Percentiles rank a stretch among this genome's conserved stretches.
These are phyloP conservation scores for Austroboletus niveus DNA, from an alignment of 1,284 basidiomycete genomes.

Conservation along the genomic window DNA sequence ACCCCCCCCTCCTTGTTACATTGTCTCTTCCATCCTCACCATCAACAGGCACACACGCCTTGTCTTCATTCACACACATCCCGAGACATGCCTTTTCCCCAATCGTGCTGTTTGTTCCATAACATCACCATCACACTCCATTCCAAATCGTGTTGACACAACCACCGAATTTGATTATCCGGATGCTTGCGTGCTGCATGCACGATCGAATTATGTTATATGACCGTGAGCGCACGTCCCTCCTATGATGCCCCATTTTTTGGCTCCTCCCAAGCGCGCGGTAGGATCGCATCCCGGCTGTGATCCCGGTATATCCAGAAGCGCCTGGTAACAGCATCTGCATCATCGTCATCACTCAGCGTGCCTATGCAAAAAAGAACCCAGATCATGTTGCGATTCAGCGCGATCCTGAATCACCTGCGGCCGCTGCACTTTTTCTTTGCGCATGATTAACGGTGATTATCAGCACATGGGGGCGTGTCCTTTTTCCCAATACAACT, in stretches of 20 bases:
- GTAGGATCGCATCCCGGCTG: background rate
- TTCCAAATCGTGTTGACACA: conserved; percentile 1
- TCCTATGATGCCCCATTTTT: background rate
- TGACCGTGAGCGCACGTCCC: conserved; percentile 14
- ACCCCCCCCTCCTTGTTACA: conserved; percentile 2
- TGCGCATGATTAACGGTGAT: conserved; percentile 26
- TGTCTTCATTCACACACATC: background rate
- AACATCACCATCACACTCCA: conserved; percentile 8
- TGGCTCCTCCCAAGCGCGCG: conserved; percentile 1
- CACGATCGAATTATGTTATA: background rate
- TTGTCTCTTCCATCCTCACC: conserved; percentile 5
- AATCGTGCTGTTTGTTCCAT: background rate
- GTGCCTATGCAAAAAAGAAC: background rate
- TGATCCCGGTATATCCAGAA: conserved; percentile 4
- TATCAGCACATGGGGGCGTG: conserved; percentile 16
- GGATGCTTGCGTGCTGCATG: conserved; percentile 6
- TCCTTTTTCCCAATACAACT: background rate
- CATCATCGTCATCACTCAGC: background rate
- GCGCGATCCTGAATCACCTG: conserved; percentile 1
- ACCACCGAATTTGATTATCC: conserved; percentile 17
- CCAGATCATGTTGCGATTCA: conserved; percentile 1
- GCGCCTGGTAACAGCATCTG: background rate
- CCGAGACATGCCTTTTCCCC: conserved; percentile 2
- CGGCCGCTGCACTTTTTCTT: conserved; percentile 1
- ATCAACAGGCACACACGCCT: conserved; percentile 3